Percentiles rank a stretch among this genome's conserved stretches.
phyloP scores from a whole-genome alignment of 2,329 filamentous ascomycete species.

The Botrytis cinerea region DNA sequence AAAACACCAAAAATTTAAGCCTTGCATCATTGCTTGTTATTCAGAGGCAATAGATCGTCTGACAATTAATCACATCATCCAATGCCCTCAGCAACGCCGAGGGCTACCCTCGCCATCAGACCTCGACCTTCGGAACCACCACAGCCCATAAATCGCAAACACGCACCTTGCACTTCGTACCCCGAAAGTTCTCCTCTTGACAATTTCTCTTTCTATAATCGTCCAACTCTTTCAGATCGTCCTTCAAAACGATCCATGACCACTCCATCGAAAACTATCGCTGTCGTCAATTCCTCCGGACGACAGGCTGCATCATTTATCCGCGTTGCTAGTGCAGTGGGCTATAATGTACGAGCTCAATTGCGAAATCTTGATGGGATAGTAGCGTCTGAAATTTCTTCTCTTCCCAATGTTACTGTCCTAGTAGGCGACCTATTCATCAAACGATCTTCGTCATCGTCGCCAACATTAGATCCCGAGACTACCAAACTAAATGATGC shows the following conservation, averaged over 20 bases:
- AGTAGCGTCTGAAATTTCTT: slow-evolving; percentile 82
- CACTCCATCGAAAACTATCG: slow-evolving; percentile 61
- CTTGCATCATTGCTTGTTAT: neutral
- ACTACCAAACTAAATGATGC: slow-evolving; percentile 70
- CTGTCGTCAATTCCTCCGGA: slow-evolving; percentile 93
- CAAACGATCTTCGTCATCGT: slow-evolving; percentile 41
- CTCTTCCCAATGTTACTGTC: slow-evolving; percentile 73
- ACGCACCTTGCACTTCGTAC: slow-evolving; percentile 37
- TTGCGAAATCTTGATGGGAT: slow-evolving; percentile 83
- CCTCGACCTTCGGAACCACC: slow-evolving; percentile 31
- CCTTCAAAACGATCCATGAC: slow-evolving; percentile 41
- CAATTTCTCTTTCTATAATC: slow-evolving; percentile 30
- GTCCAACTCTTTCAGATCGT: slow-evolving; percentile 30
- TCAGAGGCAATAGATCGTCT: neutral
- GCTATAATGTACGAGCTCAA: slow-evolving; percentile 91
- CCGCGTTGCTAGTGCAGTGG: slow-evolving; percentile 88
- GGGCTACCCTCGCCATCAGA: slow-evolving; percentile 38
- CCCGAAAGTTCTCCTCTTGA: slow-evolving; percentile 30
- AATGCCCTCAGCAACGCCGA: slow-evolving; percentile 40
- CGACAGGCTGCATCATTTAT: slow-evolving; percentile 95
- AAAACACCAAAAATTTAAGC: neutral
- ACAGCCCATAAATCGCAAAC: slow-evolving; percentile 35
- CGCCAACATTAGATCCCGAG: slow-evolving; percentile 62
- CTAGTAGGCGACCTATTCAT: slow-evolving; percentile 65
- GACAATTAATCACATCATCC: slow-evolving; percentile 7